Conservation (phyloP, 2,329 filamentous ascomycete genomes). For the Penicillium sp. region DNA sequence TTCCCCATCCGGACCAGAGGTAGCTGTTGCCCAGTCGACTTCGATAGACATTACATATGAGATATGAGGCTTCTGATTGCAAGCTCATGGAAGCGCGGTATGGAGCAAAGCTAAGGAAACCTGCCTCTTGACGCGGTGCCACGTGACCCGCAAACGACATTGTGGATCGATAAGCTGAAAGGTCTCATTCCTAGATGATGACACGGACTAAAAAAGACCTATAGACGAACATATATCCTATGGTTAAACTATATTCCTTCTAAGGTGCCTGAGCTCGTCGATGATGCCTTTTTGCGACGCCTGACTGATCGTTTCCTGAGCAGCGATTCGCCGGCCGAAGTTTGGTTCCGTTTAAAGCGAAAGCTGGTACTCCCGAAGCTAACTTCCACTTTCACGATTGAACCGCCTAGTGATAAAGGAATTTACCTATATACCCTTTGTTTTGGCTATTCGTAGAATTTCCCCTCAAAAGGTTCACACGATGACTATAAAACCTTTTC, state of each 20-base stretch:
- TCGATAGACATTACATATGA: constrained; percentile 82
- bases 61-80: constrained; percentile 1
- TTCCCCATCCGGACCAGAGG: constrained; percentile 80
- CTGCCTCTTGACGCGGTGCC: constrained; percentile 1
- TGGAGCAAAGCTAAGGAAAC: constrained; percentile 2
- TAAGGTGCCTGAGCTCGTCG: background rate
- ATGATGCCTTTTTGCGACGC: background rate
- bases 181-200: background rate
- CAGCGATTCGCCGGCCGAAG: too few species aligned
- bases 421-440: too few species aligned
- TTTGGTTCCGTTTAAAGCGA: too few species aligned
- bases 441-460: too few species aligned
- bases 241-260: background rate
- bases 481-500: too few species aligned
- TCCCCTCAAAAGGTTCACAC: too few species aligned
- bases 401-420: too few species aligned
- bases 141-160: constrained; percentile 11
- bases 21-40: constrained; percentile 93
- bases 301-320: background rate
- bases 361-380: too few species aligned
- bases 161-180: background rate
- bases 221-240: background rate
- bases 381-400: too few species aligned
- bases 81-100: background rate
- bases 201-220: background rate